Conservation (phyloP, 805 yeast genomes). For the Monosporozyma siamensis region DNA sequence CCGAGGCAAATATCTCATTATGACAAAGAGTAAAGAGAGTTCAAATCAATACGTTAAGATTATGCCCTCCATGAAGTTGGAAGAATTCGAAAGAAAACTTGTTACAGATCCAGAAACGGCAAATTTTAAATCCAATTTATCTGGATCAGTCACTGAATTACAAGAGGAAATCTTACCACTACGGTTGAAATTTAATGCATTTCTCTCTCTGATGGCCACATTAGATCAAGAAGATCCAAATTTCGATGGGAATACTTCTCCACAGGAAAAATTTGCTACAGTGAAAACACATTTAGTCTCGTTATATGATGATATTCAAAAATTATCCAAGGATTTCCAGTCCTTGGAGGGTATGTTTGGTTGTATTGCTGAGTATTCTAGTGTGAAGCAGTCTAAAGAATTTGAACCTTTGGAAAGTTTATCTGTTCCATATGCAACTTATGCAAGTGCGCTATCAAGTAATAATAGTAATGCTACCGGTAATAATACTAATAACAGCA, state of each 20-base stretch:
- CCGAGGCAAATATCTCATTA: no score
- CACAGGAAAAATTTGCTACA: conserved; percentile 16
- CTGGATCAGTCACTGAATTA: conserved; percentile 4
- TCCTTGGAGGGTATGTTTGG: conserved; percentile 21
- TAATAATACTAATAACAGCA: neutral
- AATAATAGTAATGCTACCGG: neutral
- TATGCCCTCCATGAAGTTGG: neutral
- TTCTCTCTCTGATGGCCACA: conserved; percentile 19
- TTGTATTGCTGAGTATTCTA: conserved; percentile 19
- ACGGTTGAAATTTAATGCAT: conserved; percentile 20
- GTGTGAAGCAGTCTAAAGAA: conserved; percentile 12
- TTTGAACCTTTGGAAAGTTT: conserved; percentile 22
- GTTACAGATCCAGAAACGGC: neutral
- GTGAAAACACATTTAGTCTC: conserved; percentile 17
- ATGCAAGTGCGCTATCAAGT: conserved; percentile 2
- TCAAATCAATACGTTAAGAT: neutral
- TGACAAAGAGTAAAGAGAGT: neutral
- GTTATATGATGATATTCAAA: conserved; percentile 17
- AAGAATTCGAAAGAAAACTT: neutral
- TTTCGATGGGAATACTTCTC: conserved; percentile 4
- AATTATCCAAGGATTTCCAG: conserved; percentile 16
- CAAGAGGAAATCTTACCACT: conserved; percentile 11
- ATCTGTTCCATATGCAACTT: neutral
- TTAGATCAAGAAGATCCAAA: conserved; percentile 8
- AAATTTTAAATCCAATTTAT: neutral